Evolutionary conservation across 352 stramenopile species (phyloP).

Genomic region (Globisporangium orthogonon): DNA sequence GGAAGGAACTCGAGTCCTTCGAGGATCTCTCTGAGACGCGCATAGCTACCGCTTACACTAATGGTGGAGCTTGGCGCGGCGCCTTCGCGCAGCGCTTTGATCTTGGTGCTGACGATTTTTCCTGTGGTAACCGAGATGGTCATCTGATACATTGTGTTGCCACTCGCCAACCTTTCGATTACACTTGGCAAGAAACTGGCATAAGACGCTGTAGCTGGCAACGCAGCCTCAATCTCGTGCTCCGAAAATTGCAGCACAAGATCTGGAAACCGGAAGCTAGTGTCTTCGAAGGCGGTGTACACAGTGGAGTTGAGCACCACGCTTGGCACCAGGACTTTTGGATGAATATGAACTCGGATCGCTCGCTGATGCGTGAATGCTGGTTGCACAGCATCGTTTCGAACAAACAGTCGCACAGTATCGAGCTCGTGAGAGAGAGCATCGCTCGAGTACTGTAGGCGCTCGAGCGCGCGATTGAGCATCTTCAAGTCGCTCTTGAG

Average conservation of each 20-base stretch:
- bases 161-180: background rate
- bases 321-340: conserved; percentile 19
- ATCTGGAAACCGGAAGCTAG: conserved; percentile 34
- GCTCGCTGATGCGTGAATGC: conserved; percentile 13
- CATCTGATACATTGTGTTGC: background rate
- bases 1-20: conserved; percentile 26
- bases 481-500: background rate
- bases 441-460: conserved; percentile 15
- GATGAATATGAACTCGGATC: conserved; percentile 19
- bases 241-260: conserved; percentile 17
- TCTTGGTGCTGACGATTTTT: background rate
- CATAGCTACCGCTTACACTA: conserved; percentile 9
- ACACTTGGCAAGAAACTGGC: background rate
- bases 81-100: background rate
- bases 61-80: background rate
- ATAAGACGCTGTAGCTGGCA: background rate
- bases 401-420: conserved; percentile 13
- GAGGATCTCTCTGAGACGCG: conserved; percentile 16
- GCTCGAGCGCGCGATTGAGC: conserved; percentile 18
- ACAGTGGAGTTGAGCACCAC: conserved; percentile 20
- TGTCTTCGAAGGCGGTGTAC: conserved; percentile 31
- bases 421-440: conserved; percentile 13
- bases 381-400: conserved; percentile 6
- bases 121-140: background rate
- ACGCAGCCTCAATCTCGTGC: background rate